A percentile compares a stretch with the other conserved stretches of the same genome.
Evolutionary conservation across 352 stramenopile species (phyloP).

Genomic region (Stephanocyclus meneghinianus): DNA sequence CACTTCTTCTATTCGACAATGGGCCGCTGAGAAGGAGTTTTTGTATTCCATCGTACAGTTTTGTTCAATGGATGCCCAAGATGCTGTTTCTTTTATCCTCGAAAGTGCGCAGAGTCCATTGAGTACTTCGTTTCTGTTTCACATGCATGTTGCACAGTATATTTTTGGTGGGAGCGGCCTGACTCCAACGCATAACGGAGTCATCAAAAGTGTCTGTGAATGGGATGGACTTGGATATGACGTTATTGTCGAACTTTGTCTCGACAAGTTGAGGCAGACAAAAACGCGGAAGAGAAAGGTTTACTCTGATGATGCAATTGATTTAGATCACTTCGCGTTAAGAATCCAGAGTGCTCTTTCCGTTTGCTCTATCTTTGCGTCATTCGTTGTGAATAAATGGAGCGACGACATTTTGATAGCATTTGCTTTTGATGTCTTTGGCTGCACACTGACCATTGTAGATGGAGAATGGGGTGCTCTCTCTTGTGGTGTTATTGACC

Average conservation of each 20-base stretch:
- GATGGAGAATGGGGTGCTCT: conserved; percentile 27
- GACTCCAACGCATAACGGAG: conserved; percentile 2
- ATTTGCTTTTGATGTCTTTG: conserved; percentile 38
- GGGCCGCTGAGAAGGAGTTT: conserved; percentile 18
- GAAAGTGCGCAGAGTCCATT: conserved; percentile 13
- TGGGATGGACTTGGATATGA: conserved; percentile 27
- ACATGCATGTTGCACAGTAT: conserved; percentile 34
- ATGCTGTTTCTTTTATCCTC: conserved; percentile 31
- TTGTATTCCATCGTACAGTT: conserved; percentile 39
- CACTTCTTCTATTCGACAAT: conserved; percentile 9
- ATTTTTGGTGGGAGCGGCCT: conserved; percentile 20
- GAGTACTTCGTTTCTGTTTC: conserved; percentile 29
- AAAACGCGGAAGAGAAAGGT: conserved; percentile 18
- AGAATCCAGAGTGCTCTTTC: conserved; percentile 23
- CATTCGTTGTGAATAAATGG: conserved; percentile 17
- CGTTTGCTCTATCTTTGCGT: conserved; percentile 36
- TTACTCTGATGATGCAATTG: conserved; percentile 4
- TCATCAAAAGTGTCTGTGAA: conserved; percentile 2
- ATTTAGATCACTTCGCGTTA: neutral
- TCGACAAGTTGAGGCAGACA: conserved; percentile 33
- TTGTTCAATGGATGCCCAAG: conserved; percentile 40
- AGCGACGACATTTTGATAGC: conserved; percentile 28
- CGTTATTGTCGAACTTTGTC: conserved; percentile 36
- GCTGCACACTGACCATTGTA: conserved; percentile 26
- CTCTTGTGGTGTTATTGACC: conserved; percentile 18